phyloP scores from a whole-genome alignment of 2,329 filamentous ascomycete species.

The Pleurostoma richardsiae region DNA sequence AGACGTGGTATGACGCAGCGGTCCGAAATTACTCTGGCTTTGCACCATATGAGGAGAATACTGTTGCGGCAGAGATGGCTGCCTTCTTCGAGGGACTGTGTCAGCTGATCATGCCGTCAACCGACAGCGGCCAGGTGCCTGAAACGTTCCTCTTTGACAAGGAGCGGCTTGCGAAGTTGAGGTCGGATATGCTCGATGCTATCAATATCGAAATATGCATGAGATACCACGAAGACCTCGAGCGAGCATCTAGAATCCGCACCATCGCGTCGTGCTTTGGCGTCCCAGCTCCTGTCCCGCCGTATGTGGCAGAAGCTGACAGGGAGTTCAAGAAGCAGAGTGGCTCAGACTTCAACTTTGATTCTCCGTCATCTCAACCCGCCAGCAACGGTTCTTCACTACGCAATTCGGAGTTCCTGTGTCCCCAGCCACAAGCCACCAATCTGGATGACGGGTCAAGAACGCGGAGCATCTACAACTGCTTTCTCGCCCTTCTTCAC shows the following conservation, averaged over 20 bases:
- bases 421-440: slow-evolving; percentile 32
- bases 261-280: slow-evolving; percentile 9
- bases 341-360: slow-evolving; percentile 49
- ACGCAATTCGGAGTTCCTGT: slow-evolving; percentile 34
- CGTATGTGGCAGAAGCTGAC: slow-evolving; percentile 23
- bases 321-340: too few relatives aligned
- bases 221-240: slow-evolving; percentile 50
- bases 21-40: slow-evolving; percentile 36
- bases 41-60: too few relatives aligned
- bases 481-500: slow-evolving; percentile 50
- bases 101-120: slow-evolving; percentile 50
- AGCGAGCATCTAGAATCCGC: slow-evolving; percentile 34
- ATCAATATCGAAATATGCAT: slow-evolving; percentile 62
- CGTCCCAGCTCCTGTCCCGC: slow-evolving; percentile 13
- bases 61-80: slow-evolving; percentile 55
- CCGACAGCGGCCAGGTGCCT: slow-evolving; percentile 39
- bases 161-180: slow-evolving; percentile 56
- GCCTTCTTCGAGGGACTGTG: slow-evolving; percentile 56
- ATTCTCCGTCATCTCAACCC: slow-evolving; percentile 40
- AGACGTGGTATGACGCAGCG: slow-evolving; percentile 59
- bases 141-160: slow-evolving; percentile 62
- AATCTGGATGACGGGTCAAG: slow-evolving; percentile 34
- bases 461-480: slow-evolving; percentile 43
- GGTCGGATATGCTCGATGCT: slow-evolving; percentile 55
- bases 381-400: slow-evolving; percentile 48